Base-by-base conservation (phyloP, 805 yeast species). In the Candida awuae region DNA sequence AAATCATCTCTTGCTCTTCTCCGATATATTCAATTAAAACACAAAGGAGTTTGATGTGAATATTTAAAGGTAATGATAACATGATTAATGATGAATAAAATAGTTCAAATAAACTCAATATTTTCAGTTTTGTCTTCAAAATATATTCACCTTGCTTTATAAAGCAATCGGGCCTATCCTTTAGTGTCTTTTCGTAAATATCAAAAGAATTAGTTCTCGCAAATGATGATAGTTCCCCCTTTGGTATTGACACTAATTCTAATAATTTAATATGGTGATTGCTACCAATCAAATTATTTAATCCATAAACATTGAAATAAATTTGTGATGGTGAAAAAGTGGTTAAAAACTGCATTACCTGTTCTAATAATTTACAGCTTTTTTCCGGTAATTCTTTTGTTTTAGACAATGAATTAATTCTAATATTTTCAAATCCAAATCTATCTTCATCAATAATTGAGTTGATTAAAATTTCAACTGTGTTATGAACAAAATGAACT, bases 211-310 rank as follows among this genome's bases (percentile, higher is more conserved):
- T 55, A 0, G 63, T 42, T 10, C 46, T 33, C 4, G 62, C 56
- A 4, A 14, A 29, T 17, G 48, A 37, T 3, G 51, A 39, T 3
- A 45, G 23, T 9, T 39, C 29, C 25, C 39, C 44, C 20, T 44
- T 32, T 6, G 41, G 15, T 1, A 77, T 73, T 4, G 73, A 58
- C 3, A 72, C 52, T 21, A 61, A 53, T 16, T 68, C 68, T 25
- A 78, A 49, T 15, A 71, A 61, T 10, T 44, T 45, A 21, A 65
- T 58, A 48, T 70, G 73, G 1, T 45, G 39, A 43, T 72, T 74
- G 46, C 73, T 71, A 1, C 84, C 84, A 22, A 74, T 38, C 4
- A 65, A 44, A 41, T 80, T 52, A 51, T 74, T 77, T 34, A 79
- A 55, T 0, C 84, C 83, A 47, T 61, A 71, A 33, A 74, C 60